Conservation (phyloP, 495 filamentous ascomycete genomes). For the Chaetomium fimeti region DNA sequence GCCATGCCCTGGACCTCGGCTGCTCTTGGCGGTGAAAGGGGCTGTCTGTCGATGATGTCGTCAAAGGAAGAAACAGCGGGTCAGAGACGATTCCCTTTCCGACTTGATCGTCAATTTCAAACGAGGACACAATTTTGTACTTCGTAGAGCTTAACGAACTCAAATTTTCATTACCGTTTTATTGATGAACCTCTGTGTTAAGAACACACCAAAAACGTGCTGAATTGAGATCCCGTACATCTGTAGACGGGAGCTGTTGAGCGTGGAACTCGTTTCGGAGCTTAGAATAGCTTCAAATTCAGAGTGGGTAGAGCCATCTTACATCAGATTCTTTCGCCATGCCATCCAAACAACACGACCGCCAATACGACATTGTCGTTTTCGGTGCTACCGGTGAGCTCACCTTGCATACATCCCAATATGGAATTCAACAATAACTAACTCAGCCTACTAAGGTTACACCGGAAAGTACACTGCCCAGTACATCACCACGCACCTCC, state of each 20-base stretch:
- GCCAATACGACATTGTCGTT: conserved; percentile 79
- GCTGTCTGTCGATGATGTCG: not conserved
- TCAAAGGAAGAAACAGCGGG: not conserved
- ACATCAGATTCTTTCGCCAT: conserved; percentile 28
- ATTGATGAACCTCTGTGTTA: not conserved
- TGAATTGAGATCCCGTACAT: too few relatives aligned
- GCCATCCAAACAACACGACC: conserved; percentile 47
- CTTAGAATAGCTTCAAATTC: conserved; percentile 1
- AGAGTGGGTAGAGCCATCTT: not conserved
- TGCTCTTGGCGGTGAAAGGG: not conserved
- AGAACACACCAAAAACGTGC: too few relatives aligned
- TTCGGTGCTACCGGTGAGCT: conserved; percentile 63
- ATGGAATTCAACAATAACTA: conserved; percentile 59
- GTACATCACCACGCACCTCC: conserved; percentile 69
- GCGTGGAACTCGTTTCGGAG: not conserved
- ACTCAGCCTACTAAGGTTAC: conserved; percentile 75
- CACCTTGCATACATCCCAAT: conserved; percentile 61
- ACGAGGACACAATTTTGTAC: not conserved
- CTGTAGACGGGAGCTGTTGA: too few relatives aligned
- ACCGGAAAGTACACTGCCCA: conserved; percentile 78
- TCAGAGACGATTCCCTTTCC: not conserved
- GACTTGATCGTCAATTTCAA: not conserved
- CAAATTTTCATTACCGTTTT: not conserved
- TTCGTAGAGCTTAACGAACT: not conserved
- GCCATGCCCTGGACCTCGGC: not conserved